Conservation (phyloP, 169 alveolate species). For the Eimeria necatrix region DNA sequence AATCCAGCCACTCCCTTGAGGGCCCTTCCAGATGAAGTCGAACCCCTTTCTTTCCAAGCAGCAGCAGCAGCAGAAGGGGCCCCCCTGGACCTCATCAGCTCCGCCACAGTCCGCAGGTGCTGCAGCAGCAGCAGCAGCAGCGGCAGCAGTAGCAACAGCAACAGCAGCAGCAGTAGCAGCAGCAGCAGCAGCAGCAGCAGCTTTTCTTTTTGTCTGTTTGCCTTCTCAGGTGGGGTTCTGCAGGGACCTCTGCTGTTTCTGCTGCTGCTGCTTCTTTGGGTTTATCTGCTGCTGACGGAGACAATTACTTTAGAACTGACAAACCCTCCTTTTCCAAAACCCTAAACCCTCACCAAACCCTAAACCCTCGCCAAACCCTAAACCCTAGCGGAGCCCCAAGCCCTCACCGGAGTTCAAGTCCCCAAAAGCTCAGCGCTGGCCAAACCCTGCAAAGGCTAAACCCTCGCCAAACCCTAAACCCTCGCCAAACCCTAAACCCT, state of each 20-base stretch:
- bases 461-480: too few species aligned
- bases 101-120: slow-evolving; percentile 10
- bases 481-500: background rate
- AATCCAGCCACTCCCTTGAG: slow-evolving; percentile 44
- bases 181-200: background rate
- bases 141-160: background rate
- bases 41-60: slow-evolving; percentile 30
- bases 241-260: too few species aligned
- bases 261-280: too few species aligned
- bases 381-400: too few species aligned
- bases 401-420: too few species aligned
- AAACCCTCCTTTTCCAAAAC: background rate
- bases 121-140: too few species aligned
- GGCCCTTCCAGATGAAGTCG: slow-evolving; percentile 36
- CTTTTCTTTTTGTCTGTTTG: too few species aligned
- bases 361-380: too few species aligned
- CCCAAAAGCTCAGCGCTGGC: too few species aligned
- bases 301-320: background rate
- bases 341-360: too few species aligned
- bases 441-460: too few species aligned
- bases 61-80: background rate
- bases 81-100: background rate
- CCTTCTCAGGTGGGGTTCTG: too few species aligned
- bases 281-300: background rate
- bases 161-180: background rate